Evolutionary conservation across 179 eudicot species (phyloP).

Genomic region (Drosera spatulata): DNA sequence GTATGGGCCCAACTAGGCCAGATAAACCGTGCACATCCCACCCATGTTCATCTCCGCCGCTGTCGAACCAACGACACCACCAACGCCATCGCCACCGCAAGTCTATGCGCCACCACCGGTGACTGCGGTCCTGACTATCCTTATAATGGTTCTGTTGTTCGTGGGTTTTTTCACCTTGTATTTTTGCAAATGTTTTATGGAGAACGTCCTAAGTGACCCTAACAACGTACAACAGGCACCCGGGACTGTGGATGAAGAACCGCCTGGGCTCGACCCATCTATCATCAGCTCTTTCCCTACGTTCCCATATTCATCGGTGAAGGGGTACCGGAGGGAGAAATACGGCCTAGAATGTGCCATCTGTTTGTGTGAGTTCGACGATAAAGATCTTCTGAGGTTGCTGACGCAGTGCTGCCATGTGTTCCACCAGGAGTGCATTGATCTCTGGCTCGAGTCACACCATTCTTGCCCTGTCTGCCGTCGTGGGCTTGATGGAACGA

Average conservation of each 20-base stretch:
- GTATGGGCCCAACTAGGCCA: too few species aligned
- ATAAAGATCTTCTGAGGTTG: conserved; percentile 27
- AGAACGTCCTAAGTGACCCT: conserved; percentile 7
- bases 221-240: conserved; percentile 18
- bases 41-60: too few species aligned
- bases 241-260: conserved; percentile 3
- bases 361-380: conserved; percentile 36
- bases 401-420: conserved; percentile 28
- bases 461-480: conserved; percentile 11
- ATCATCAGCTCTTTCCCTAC: conserved; percentile 36
- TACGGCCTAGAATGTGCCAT: conserved; percentile 56
- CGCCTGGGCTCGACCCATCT: conserved; percentile 24
- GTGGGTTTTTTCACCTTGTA: conserved; percentile 32
- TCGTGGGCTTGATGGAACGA: not conserved
- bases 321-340: conserved; percentile 19
- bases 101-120: conserved; percentile 14
- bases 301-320: conserved; percentile 30
- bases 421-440: conserved; percentile 11
- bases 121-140: conserved; percentile 24
- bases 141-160: conserved; percentile 29
- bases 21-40: too few species aligned
- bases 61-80: not conserved
- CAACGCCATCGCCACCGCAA: conserved; percentile 1
- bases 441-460: conserved; percentile 14
- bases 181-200: conserved; percentile 37